phyloP scores from a whole-genome alignment of 495 filamentous ascomycete genomes.

The Penicillium canariense region DNA sequence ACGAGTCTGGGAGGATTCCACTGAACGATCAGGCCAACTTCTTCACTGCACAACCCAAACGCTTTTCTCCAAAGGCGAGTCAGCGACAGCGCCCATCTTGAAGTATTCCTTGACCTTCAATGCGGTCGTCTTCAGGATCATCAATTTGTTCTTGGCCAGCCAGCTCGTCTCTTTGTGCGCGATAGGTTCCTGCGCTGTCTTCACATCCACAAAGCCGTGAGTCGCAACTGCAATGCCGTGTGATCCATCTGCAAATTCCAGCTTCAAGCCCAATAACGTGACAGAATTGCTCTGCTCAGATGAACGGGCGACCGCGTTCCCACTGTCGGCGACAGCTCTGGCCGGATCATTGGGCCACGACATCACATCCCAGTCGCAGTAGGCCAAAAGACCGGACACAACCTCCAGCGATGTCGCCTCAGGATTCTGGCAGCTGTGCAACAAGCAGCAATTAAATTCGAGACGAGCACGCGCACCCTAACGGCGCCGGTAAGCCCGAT shows the following conservation, averaged over 20 bases:
- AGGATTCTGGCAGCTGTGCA: constrained; percentile 13
- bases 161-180: constrained; percentile 1
- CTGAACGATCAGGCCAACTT: constrained; percentile 6
- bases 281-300: not conserved
- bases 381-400: constrained; percentile 17
- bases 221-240: constrained; percentile 17
- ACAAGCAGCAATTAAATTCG: constrained; percentile 23
- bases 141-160: constrained; percentile 4
- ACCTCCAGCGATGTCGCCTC: constrained; percentile 19
- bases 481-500: constrained; percentile 13
- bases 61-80: constrained; percentile 16
- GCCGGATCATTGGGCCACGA: constrained; percentile 14
- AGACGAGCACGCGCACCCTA: constrained; percentile 17
- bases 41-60: constrained; percentile 12
- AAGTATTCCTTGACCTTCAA: constrained; percentile 7
- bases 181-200: constrained; percentile 3
- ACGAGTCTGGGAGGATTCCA: not conserved
- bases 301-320: constrained; percentile 7
- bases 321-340: constrained; percentile 4
- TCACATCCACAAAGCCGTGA: constrained; percentile 17
- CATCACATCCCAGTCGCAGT: constrained; percentile 18
- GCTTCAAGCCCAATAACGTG: constrained; percentile 16
- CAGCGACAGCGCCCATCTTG: not conserved
- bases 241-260: constrained; percentile 11
- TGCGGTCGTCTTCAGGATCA: constrained; percentile 7